Conservation (phyloP, 768 basidiomycete species). For the Collybiopsis luxurians region DNA sequence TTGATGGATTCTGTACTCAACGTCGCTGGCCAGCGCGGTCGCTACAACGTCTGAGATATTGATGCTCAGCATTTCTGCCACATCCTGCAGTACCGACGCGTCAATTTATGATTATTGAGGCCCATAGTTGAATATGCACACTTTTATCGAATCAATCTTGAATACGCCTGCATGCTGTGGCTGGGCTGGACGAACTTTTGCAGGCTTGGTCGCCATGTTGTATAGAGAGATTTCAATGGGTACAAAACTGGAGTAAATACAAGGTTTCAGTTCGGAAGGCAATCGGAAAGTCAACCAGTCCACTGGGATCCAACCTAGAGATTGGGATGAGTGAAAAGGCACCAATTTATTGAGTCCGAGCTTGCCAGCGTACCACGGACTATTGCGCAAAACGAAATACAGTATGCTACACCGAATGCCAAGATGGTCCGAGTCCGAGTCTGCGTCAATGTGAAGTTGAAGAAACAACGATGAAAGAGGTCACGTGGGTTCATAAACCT, state of each 20-base stretch:
- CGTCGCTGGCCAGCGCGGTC: conserved; percentile 87
- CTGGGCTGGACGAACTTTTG: conserved; percentile 45
- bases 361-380: too few species aligned
- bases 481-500: too few species aligned
- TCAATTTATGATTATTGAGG: conserved; percentile 7
- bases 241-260: background rate
- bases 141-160: conserved; percentile 63
- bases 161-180: conserved; percentile 58
- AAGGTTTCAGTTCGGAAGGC: too few species aligned
- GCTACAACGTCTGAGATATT: conserved; percentile 77
- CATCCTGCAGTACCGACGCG: conserved; percentile 55
- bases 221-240: background rate
- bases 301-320: too few species aligned
- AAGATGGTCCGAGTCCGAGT: too few species aligned
- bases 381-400: too few species aligned
- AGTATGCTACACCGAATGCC: too few species aligned
- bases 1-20: conserved; percentile 95
- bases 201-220: conserved; percentile 35
- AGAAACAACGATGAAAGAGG: too few species aligned
- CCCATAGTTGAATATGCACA: conserved; percentile 20
- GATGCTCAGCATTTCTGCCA: conserved; percentile 85
- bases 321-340: too few species aligned
- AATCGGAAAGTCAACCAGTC: too few species aligned
- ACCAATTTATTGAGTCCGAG: too few species aligned
- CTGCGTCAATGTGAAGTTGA: too few species aligned